Evolutionary conservation across 2,329 filamentous ascomycete genomes (phyloP).

Genomic region (Aspergillus carbonarius): DNA sequence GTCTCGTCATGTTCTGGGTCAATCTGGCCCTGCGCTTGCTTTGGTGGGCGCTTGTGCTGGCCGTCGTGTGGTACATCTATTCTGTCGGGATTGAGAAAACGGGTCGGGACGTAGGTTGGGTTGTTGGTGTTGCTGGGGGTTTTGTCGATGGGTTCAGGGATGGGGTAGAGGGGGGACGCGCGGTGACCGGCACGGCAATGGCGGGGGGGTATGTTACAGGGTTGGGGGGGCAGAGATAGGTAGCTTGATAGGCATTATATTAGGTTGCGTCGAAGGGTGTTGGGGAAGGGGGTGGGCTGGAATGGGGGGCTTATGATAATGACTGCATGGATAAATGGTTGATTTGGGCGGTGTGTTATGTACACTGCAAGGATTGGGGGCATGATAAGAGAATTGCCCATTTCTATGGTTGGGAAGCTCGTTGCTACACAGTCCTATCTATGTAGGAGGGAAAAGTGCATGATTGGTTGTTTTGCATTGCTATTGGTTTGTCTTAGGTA

Average conservation of each 20-base stretch:
- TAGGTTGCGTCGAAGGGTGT: background rate
- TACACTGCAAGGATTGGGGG: background rate
- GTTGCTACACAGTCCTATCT: background rate
- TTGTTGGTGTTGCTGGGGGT: conserved; percentile 65
- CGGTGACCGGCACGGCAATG: conserved; percentile 33
- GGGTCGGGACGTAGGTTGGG: conserved; percentile 43
- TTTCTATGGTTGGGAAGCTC: background rate
- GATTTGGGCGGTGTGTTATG: background rate
- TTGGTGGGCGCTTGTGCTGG: conserved; percentile 63
- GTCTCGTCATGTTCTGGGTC: conserved; percentile 75
- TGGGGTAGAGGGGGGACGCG: conserved; percentile 26
- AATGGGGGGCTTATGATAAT: background rate
- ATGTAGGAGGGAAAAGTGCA: background rate
- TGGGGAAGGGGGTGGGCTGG: background rate
- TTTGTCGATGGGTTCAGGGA: conserved; percentile 59
- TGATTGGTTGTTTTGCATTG: background rate
- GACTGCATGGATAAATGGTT: background rate
- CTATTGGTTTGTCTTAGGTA: background rate
- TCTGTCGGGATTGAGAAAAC: conserved; percentile 35
- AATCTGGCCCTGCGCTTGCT: conserved; percentile 61
- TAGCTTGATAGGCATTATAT: too few species aligned
- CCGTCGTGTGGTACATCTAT: conserved; percentile 57
- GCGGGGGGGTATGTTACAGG: conserved; percentile 38
- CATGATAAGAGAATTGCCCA: background rate
- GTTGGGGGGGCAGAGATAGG: background rate